Conservation (phyloP, 225 moss, liverwort and hornwort genomes). For the Polytrichum commune region DNA sequence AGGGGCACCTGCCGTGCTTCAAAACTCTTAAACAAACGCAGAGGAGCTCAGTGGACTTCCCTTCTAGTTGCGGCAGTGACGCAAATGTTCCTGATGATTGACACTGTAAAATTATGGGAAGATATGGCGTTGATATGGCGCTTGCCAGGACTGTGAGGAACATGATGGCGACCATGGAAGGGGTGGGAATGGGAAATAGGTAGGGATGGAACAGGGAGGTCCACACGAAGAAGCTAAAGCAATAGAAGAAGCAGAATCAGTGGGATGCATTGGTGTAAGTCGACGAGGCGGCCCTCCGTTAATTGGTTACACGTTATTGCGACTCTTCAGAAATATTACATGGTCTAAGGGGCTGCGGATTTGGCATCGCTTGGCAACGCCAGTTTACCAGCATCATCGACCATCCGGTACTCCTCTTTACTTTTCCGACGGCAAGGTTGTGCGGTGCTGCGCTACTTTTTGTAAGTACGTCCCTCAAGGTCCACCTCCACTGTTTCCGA, state of each 20-base stretch:
- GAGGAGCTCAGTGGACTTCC: no score
- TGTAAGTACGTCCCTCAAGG: conserved; percentile 41
- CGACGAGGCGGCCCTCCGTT: conserved; percentile 26
- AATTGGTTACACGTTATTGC: conserved; percentile 37
- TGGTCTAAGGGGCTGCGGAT: conserved; percentile 44
- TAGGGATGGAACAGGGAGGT: conserved; percentile 45
- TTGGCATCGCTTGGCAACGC: conserved; percentile 28
- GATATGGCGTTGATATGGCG: no score
- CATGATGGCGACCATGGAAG: conserved; percentile 39
- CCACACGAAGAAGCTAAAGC: conserved; percentile 15
- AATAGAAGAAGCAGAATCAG: conserved; percentile 33
- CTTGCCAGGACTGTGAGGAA: neutral
- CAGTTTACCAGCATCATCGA: conserved; percentile 21
- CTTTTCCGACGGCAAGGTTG: conserved; percentile 47
- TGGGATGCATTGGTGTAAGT: conserved; percentile 22
- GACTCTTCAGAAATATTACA: conserved; percentile 32
- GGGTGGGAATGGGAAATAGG: conserved; percentile 27
- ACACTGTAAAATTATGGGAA: no score
- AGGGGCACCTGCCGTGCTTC: no score
- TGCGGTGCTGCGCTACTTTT: conserved; percentile 59
- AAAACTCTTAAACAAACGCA: no score
- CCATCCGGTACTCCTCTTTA: conserved; percentile 24
- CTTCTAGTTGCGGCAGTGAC: no score
- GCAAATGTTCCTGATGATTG: no score
- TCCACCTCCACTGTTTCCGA: conserved; percentile 24